Conservation (phyloP, 2,329 filamentous ascomycete species). For the Colletotrichum scovillei region DNA sequence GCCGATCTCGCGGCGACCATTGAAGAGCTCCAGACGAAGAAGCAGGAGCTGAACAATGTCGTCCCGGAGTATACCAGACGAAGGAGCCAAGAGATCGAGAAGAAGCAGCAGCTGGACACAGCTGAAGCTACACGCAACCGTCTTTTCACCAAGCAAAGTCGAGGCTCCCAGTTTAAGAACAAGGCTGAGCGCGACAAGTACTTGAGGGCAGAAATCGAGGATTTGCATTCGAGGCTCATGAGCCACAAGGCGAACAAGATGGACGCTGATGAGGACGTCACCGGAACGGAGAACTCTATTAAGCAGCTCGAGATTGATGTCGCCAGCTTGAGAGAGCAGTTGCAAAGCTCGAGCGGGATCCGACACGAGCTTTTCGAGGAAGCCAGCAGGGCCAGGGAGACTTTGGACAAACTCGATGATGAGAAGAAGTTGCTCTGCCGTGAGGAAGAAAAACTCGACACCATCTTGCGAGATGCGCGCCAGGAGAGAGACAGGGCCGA, state of each 20-base stretch:
- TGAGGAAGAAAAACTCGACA: slow-evolving; percentile 88
- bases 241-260: slow-evolving; percentile 86
- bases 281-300: slow-evolving; percentile 77
- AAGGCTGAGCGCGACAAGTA: slow-evolving; percentile 90
- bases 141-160: slow-evolving; percentile 91
- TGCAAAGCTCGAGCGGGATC: slow-evolving; percentile 83
- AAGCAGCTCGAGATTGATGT: slow-evolving; percentile 78
- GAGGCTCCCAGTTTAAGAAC: slow-evolving; percentile 86
- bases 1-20: slow-evolving; percentile 79
- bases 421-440: slow-evolving; percentile 89
- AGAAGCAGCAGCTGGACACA: slow-evolving; percentile 78
- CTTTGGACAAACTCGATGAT: slow-evolving; percentile 82
- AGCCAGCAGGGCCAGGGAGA: slow-evolving; percentile 81
- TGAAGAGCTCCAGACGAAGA: slow-evolving; percentile 78
- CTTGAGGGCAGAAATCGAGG: slow-evolving; percentile 82
- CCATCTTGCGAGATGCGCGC: slow-evolving; percentile 79
- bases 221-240: slow-evolving; percentile 80
- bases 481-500: slow-evolving; percentile 84
- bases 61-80: slow-evolving; percentile 80
- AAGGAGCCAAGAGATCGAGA: slow-evolving; percentile 77
- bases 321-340: slow-evolving; percentile 73
- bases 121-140: slow-evolving; percentile 81
- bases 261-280: slow-evolving; percentile 86
- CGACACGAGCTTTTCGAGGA: slow-evolving; percentile 79
- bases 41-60: slow-evolving; percentile 80